Conservation (phyloP, 2,329 filamentous ascomycete genomes). For the Cytospora paraplurivora region DNA sequence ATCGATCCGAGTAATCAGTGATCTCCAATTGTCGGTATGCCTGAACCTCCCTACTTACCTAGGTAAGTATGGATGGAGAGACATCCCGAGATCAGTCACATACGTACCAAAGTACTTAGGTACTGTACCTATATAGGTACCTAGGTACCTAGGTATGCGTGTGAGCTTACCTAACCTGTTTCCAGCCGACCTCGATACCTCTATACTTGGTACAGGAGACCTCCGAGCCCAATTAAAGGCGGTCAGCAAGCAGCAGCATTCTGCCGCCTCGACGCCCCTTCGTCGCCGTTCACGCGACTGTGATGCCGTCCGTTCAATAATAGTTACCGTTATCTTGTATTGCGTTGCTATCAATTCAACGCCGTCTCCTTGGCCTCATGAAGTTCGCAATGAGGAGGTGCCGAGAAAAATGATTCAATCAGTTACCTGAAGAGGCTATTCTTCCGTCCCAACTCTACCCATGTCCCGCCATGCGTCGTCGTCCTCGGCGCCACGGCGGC, state of each 20-base stretch:
- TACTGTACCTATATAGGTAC: too few relatives aligned
- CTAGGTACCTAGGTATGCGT: neutral
- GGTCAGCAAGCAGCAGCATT: neutral
- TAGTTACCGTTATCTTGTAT: neutral
- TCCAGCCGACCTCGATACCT: neutral
- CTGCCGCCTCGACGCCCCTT: neutral
- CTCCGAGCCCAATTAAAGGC: neutral
- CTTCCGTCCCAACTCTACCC: conserved; percentile 8
- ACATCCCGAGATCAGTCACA: too few relatives aligned
- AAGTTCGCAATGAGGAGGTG: conserved; percentile 10
- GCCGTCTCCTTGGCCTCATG: neutral
- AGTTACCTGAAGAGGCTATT: conserved; percentile 2
- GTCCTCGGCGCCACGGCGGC: conserved; percentile 48
- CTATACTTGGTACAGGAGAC: neutral
- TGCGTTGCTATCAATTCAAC: neutral
- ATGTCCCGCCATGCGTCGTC: conserved; percentile 48
- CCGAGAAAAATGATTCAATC: conserved; percentile 14
- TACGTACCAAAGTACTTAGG: too few relatives aligned
- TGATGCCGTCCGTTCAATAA: neutral
- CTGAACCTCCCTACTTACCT: too few relatives aligned
- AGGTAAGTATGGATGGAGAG: too few relatives aligned
- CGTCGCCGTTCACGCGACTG: neutral
- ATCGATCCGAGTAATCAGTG: neutral
- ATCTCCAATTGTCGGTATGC: neutral
- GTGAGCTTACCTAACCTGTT: neutral